Evolutionary conservation across 768 basidiomycete species (phyloP), one percentile per base, ranked within the genome.

Genomic region (Cyclocybe aegerita): DNA sequence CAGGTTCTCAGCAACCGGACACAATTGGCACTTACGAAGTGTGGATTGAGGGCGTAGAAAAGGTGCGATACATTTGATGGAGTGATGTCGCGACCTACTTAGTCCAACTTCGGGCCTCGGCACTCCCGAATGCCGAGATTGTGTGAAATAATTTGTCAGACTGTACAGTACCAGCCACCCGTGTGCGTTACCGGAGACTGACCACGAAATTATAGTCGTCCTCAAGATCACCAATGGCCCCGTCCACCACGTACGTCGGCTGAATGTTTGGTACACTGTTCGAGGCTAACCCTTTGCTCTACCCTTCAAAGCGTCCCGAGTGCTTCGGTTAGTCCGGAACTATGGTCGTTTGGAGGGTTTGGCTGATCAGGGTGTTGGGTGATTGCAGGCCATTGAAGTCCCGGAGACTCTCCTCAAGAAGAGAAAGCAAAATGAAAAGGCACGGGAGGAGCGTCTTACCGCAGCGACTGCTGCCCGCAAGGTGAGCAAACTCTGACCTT

Each of bases 371-470:
- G 38, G 45, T 58, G 54, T 55, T 57, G 48, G 39, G 41, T 50
- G 41, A 52, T 48, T 45, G 54, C 63, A 93, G 90, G 83, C 86
- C 67, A 86, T 97, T 70, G 90, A 95, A 84, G 95, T 96, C 76
- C 95, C 95, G 71, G 95, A 97, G 87, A 98, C 95, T 68, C 86
- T 98, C 79, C 92, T 98, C 79, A 98, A 97, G 85, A 98, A 96
- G 81, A 87, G 95, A 77, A 94, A 95, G 79, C 90, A 93, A 77
- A 95, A 86, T 66, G 93, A 96, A 80, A 95, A 95, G 80, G 89
- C 88, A 57, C 82, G 93, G 65, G 93, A 95, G 78, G 93, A 96
- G 67, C 92, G 90, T 63, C 79, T 96, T 59, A 84, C 78, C 59
- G 89, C 90, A 53, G 91, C 90, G 16, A 69, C 76, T 37, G 87